Base-by-base conservation (phyloP, 305 asterid species). In the Stenogyne calaminthoides region DNA sequence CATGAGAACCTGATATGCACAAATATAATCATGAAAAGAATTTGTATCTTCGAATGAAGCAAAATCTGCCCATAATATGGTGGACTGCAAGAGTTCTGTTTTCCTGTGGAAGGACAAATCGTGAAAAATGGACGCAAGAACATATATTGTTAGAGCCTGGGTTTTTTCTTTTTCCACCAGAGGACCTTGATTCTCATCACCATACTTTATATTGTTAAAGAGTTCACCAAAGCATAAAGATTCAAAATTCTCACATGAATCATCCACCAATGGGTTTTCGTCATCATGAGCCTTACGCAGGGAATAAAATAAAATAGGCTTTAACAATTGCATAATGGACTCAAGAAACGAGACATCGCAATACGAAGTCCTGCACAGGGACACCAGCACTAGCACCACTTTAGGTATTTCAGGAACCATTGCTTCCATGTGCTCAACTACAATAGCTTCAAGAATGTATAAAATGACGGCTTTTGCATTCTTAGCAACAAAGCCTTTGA, bases 381-480 rank as follows among this genome's bases (percentile, higher is more conserved):
- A 89, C 46, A 82, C 88, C 55, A 95, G 84, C 76, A 88, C 89
- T 75, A 89, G 93, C 75, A 89, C 89, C 83, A 92, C 80, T 83
- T 89, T 83, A 57, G 99, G 99, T 67, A 91, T 67, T 85, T 95
- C 99, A 9, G 95, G 97, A 75, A 88, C 85, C 86, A 92, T 84
- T 52, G 94, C 96, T 82, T 95, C 98, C 96, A 92, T 87, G 81
- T 95, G 96, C 88, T 87, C 91, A 67, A 80, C 84, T 64, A 95
- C 84, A 80, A 95, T 87, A 77, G 97, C 89, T 87, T 95, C 99
- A 77, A 95, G 96, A 59, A 91, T 84, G 81, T 90, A 95, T 22
- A 88, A 83, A 74, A 95, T 81, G 69, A 92, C 87, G 57, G 95
- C 99, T 84, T 91, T 95, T 29, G 98, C 95, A 86, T 95, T 95